Conservation (phyloP, 2,329 filamentous ascomycete genomes). For the Torrubiella hemipterigena region DNA sequence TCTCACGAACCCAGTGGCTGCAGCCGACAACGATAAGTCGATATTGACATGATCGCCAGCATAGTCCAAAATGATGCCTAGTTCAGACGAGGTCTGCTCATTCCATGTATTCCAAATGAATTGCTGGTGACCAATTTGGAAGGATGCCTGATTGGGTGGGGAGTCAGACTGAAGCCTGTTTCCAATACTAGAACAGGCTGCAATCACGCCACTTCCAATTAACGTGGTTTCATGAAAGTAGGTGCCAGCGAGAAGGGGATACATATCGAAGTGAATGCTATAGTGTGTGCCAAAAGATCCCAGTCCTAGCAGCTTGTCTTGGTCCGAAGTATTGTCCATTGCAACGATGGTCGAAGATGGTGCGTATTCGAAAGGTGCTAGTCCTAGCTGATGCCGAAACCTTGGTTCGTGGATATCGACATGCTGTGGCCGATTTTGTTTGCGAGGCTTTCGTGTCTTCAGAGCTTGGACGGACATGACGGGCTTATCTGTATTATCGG, state of each 20-base stretch:
- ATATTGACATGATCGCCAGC: conserved; percentile 33
- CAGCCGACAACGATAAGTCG: conserved; percentile 13
- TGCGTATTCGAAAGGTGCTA: too few species aligned
- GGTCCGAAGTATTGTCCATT: too few species aligned
- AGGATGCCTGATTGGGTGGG: conserved; percentile 23
- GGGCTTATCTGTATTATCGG: too few species aligned
- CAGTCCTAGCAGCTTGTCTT: conserved; percentile 33
- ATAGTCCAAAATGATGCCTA: conserved; percentile 50
- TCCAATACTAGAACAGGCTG: conserved; percentile 20
- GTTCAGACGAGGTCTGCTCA: conserved; percentile 45
- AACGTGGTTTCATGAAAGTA: conserved; percentile 50
- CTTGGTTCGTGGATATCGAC: too few species aligned
- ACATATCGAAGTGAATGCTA: conserved; percentile 49
- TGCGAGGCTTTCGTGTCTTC: too few species aligned
- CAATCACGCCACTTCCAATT: conserved; percentile 40
- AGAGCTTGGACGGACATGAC: too few species aligned
- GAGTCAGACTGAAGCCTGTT: conserved; percentile 17
- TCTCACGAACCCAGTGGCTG: conserved; percentile 32
- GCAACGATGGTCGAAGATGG: too few species aligned
- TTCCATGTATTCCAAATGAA: conserved; percentile 47
- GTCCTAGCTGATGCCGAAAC: too few species aligned
- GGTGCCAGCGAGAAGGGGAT: conserved; percentile 41
- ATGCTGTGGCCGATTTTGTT: too few species aligned
- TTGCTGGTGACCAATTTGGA: conserved; percentile 33
- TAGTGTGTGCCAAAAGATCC: conserved; percentile 50